Conservation (phyloP, 2,329 filamentous ascomycete genomes). For the Sclerotinia subarctica region DNA sequence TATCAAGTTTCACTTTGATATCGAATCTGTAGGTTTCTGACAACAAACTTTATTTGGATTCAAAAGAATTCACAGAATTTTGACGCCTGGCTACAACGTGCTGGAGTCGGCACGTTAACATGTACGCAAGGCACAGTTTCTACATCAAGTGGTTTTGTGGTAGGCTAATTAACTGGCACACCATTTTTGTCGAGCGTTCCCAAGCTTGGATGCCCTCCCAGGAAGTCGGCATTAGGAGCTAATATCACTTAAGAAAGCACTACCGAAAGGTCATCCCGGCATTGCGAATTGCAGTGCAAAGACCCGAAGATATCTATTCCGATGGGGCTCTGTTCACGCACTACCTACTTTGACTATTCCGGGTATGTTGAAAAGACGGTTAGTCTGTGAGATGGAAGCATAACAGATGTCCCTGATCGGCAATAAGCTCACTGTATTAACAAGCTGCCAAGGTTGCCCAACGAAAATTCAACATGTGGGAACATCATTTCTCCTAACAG, state of each 20-base stretch:
- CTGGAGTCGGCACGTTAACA: background rate
- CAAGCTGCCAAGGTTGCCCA: slow-evolving; percentile 43
- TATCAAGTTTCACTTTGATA: background rate
- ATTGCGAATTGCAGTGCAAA: slow-evolving; percentile 45
- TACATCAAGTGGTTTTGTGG: background rate
- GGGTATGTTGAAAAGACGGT: slow-evolving; percentile 41
- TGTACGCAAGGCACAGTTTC: background rate
- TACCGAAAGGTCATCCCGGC: slow-evolving; percentile 52
- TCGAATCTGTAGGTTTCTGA: background rate
- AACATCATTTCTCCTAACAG: slow-evolving; percentile 52
- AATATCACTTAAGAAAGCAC: slow-evolving; percentile 50
- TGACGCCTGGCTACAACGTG: background rate
- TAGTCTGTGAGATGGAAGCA: slow-evolving; percentile 10
- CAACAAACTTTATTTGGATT: background rate
- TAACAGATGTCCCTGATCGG: background rate
- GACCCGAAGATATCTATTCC: slow-evolving; percentile 50
- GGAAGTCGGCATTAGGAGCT: slow-evolving; percentile 41
- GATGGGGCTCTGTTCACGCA: slow-evolving; percentile 56
- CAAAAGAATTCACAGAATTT: background rate
- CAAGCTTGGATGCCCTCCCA: background rate
- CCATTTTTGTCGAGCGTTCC: background rate
- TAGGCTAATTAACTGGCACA: background rate
- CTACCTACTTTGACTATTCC: slow-evolving; percentile 55
- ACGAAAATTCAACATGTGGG: slow-evolving; percentile 50
- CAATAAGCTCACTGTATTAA: slow-evolving; percentile 26